phyloP scores from a whole-genome alignment of 192 early-diverging fungal species.

The Coemansia interrupta region DNA sequence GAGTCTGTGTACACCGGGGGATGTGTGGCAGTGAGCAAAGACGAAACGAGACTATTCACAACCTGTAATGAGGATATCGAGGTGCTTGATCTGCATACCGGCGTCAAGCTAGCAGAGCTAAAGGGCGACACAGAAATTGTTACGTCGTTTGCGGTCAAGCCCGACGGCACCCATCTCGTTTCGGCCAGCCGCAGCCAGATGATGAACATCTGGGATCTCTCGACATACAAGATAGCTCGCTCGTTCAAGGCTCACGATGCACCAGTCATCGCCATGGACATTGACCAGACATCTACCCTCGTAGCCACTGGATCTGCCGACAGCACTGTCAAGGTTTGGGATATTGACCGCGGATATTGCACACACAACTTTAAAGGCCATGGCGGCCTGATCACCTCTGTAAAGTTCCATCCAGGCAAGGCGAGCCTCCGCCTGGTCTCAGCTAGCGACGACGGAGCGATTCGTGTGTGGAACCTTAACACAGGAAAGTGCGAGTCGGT shows the following conservation, averaged over 20 bases:
- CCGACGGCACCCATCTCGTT: slow-evolving; percentile 73
- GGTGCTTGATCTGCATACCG: slow-evolving; percentile 67
- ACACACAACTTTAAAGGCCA: slow-evolving; percentile 97
- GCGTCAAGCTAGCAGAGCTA: slow-evolving; percentile 60
- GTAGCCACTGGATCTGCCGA: slow-evolving; percentile 97
- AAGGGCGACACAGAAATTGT: slow-evolving; percentile 83
- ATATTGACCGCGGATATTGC: slow-evolving; percentile 85
- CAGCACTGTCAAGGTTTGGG: slow-evolving; percentile 92
- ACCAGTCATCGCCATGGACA: slow-evolving; percentile 88
- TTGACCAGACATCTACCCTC: slow-evolving; percentile 83
- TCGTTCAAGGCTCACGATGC: slow-evolving; percentile 80
- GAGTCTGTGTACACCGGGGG: slow-evolving; percentile 92
- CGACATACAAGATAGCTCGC: slow-evolving; percentile 61
- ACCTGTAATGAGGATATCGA: slow-evolving; percentile 80
- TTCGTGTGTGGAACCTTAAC: slow-evolving; percentile 87
- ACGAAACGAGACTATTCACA: slow-evolving; percentile 70
- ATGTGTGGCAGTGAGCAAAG: slow-evolving; percentile 63
- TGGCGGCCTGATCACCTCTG: slow-evolving; percentile 74
- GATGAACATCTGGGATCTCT: slow-evolving; percentile 76
- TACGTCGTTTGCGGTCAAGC: slow-evolving; percentile 81
- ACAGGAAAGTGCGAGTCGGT: slow-evolving; percentile 70
- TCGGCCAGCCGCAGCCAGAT: slow-evolving; percentile 77
- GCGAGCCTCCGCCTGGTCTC: slow-evolving; percentile 67
- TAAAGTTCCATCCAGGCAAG: slow-evolving; percentile 74
- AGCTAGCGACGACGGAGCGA: slow-evolving; percentile 87